These are phyloP conservation scores for Hypocreales sp. DNA, from an alignment of 2,329 filamentous ascomycete species.

Conservation along the genomic window DNA sequence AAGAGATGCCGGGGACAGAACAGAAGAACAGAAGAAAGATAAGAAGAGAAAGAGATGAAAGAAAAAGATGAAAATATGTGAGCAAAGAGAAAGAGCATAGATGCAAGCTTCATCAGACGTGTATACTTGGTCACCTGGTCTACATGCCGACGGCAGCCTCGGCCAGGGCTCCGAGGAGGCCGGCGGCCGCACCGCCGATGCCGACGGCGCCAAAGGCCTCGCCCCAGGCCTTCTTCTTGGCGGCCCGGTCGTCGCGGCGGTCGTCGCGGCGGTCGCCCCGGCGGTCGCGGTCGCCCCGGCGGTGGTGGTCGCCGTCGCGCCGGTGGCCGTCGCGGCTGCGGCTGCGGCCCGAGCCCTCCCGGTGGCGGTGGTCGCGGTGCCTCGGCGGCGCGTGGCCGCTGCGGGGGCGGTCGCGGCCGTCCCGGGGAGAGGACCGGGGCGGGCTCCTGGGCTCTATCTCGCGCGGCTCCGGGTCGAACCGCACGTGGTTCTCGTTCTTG, in stretches of 20 bases:
- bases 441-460: constrained; percentile 21
- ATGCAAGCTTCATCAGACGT: no score
- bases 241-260: constrained; percentile 19
- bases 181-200: constrained; percentile 44
- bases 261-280: constrained; percentile 22
- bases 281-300: constrained; percentile 22
- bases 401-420: constrained; percentile 13
- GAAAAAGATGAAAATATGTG: no score
- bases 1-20: neutral
- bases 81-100: no score
- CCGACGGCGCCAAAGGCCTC: constrained; percentile 42
- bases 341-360: constrained; percentile 7
- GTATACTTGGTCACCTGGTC: neutral
- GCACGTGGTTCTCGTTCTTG: constrained; percentile 39
- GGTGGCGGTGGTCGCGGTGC: constrained; percentile 12
- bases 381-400: constrained; percentile 7
- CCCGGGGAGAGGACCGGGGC: constrained; percentile 10
- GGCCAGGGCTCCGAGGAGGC: constrained; percentile 39
- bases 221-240: constrained; percentile 30
- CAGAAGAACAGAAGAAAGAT: no score
- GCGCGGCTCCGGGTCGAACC: constrained; percentile 32
- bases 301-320: constrained; percentile 16
- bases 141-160: constrained; percentile 31
- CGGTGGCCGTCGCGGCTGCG: constrained; percentile 8
- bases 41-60: no score